Base-by-base conservation (phyloP, 768 basidiomycete species). In the Flagelloscypha sp. region DNA sequence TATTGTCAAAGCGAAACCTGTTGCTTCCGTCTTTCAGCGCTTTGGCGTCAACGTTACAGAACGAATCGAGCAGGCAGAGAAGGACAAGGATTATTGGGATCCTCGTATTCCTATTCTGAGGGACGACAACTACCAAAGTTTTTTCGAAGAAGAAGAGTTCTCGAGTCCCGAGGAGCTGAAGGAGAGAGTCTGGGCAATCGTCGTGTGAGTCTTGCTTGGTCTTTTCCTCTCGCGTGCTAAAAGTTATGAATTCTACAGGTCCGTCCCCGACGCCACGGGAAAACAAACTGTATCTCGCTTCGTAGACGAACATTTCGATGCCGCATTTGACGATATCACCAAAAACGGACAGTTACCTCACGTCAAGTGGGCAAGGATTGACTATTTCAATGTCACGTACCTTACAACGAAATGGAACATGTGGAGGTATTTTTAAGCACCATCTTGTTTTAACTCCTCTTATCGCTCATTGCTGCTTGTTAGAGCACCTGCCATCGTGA, bases 321-420 rank as follows among this genome's bases (percentile, higher is more conserved):
- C 70, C 8, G 72, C 87, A 3, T 86, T 67, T 54, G 84, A 88
- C 53, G 58, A 70, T 43, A 71, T 79, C 5, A 35, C 72, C 22
- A 52, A 72, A 10, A 70, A 67, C 15, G 69, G 67, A 7, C 84
- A 82, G 52, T 57, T 86, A 12, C 76, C 76, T 3, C 54, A 85
- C 49, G 71, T 92, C 38, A 77, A 73, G 38, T 93, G 82, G 72
- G 90, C 76, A 33, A 76, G 90, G 42, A 76, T 94, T 39, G 87
- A 93, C 62, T 94, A 90, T 56, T 60, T 89, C 44, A 79, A 81
- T 42, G 88, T 92, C 43, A 89, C 85, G 3, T 59, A 66, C 35
- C 56, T 90, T 38, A 92, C 88, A 38, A 88, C 87, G 2, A 83
- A 82, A 50, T 94, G 90, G 90, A 63, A 55, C 23, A 55, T 93